Evolutionary conservation across 306 rosid genomes (phyloP).

Genomic region (Prunus armeniaca): DNA sequence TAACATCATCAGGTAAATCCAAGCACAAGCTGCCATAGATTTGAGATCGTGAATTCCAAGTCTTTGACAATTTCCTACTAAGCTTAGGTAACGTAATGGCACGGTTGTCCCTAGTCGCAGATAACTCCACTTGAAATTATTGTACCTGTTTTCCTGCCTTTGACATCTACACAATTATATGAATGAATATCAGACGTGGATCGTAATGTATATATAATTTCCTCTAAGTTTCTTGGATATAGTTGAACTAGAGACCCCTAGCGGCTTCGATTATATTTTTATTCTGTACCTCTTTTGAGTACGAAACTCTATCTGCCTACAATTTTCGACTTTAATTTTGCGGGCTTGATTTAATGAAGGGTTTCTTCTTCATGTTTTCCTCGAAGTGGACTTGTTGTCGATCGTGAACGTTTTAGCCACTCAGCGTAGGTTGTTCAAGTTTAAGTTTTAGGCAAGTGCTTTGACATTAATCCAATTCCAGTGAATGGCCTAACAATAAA

Average conservation of each 20-base stretch:
- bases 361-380: not conserved
- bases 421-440: not conserved
- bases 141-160: not conserved
- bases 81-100: not conserved
- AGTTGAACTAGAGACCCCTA: slow-evolving; percentile 5
- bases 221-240: slow-evolving; percentile 8
- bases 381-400: not conserved
- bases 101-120: not conserved
- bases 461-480: not conserved
- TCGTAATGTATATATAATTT: not conserved
- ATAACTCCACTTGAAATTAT: not conserved
- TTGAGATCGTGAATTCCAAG: not conserved
- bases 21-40: slow-evolving; percentile 2
- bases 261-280: slow-evolving; percentile 7
- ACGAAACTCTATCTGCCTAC: not conserved
- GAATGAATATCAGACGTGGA: not conserved
- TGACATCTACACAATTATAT: not conserved
- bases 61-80: not conserved
- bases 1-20: slow-evolving; percentile 5
- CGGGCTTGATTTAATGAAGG: not conserved
- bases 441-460: not conserved
- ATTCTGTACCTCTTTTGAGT: not conserved
- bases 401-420: not conserved
- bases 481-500: not conserved
- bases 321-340: not conserved